Conservation (phyloP, 2,329 filamentous ascomycete species). For the Ilyonectria sp. region DNA sequence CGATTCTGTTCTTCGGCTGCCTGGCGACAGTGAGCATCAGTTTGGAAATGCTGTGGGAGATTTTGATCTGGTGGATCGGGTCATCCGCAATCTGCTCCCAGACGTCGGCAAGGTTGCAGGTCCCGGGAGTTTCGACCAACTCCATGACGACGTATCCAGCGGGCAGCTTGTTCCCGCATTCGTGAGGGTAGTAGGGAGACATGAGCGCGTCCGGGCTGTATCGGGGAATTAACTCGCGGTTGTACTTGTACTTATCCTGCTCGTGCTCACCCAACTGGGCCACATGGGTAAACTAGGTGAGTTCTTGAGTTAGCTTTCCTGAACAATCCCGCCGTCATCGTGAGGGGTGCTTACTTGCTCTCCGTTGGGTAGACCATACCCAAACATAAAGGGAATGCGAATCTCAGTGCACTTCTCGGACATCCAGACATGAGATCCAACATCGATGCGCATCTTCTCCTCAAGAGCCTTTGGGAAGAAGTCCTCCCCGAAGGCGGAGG, state of each 20-base stretch:
- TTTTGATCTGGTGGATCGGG: neutral
- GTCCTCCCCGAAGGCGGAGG: neutral
- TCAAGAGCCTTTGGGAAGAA: neutral
- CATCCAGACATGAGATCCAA: neutral
- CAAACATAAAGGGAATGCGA: neutral
- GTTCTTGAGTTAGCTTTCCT: neutral
- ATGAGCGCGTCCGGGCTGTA: neutral
- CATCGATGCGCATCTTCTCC: constrained; percentile 13
- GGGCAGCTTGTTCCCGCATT: neutral
- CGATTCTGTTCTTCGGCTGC: neutral
- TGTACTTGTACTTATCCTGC: neutral
- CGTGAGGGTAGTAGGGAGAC: neutral
- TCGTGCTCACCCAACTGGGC: no score
- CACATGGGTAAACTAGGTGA: neutral
- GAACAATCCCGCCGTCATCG: neutral
- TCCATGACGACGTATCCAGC: constrained; percentile 1
- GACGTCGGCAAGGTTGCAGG: neutral
- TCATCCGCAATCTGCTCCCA: neutral
- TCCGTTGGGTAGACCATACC: neutral
- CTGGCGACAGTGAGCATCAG: neutral
- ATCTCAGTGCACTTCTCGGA: neutral
- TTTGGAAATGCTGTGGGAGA: neutral
- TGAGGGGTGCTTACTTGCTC: neutral
- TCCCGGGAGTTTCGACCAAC: neutral
- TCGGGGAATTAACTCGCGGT: no score